Percentiles rank a stretch among this genome's conserved stretches.
Evolutionary conservation across 2,329 filamentous ascomycete genomes (phyloP).

Genomic region (Sporothrix brasiliensis): DNA sequence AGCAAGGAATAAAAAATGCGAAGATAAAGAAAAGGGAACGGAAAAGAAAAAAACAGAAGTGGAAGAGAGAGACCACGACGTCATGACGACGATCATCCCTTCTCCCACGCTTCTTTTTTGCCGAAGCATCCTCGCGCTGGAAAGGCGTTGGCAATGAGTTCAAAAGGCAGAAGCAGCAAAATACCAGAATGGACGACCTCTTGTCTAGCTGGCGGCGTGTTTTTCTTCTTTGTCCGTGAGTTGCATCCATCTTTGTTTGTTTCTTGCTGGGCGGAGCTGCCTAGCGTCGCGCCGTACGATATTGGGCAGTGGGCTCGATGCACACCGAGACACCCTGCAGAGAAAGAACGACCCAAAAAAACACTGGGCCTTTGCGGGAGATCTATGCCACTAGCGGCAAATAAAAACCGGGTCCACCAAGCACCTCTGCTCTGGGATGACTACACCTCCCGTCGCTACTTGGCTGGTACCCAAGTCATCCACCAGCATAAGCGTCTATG

Average conservation of each 20-base stretch:
- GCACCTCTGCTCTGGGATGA: constrained; percentile 5
- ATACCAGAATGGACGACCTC: not conserved
- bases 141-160: no score
- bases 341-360: not conserved
- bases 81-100: not conserved
- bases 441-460: not conserved
- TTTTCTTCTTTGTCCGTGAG: constrained; percentile 20
- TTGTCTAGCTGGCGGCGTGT: constrained; percentile 2
- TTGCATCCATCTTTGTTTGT: constrained; percentile 23
- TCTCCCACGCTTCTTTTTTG: not conserved
- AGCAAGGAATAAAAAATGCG: not conserved
- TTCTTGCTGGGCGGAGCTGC: constrained; percentile 5
- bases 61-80: not conserved
- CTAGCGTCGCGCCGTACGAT: constrained; percentile 21
- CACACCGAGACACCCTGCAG: not conserved
- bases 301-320: constrained; percentile 14
- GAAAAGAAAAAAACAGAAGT: not conserved
- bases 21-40: not conserved
- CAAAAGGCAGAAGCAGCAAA: not conserved
- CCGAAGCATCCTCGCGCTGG: not conserved
- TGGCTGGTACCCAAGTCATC: constrained; percentile 9
- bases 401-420: not conserved
- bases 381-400: constrained; percentile 23
- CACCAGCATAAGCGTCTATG: constrained; percentile 5
- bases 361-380: constrained; percentile 17